Evolutionary conservation across 1,284 basidiomycete genomes (phyloP), one percentile per base, ranked within the genome.

Genomic region (Chondrostereum purpureum): DNA sequence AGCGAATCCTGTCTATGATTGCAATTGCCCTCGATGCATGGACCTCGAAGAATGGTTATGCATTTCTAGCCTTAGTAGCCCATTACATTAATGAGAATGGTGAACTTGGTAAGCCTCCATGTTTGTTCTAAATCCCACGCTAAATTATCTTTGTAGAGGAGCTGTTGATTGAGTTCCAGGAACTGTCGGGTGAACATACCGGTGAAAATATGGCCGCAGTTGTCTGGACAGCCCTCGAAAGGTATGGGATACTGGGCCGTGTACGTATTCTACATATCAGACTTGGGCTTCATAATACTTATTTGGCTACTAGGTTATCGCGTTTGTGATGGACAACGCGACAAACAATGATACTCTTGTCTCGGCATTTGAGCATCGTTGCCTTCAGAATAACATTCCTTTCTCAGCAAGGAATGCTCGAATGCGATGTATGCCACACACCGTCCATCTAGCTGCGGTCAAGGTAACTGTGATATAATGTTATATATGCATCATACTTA

Each of bases 11-110:
- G 3, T 36, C 44, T 4, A 59, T 54, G 20, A 42, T 59, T 14
- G 43, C 46, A n/a, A 16, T 59, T 4, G 56, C 58, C 3, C 50
- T 60, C 12, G 55, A 61, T 51, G 52, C 55, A 17, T 61, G 59
- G 57, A 58, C 57, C 16, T 59, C 58, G 18, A 47, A 46, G 33
- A 60, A 60, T 43, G 42, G 38, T 3, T 50, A 53, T 47, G 56
- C 53, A 5, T 60, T 60, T 35, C 37, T 58, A 5, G 57, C 48
- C 3, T 53, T 60, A 42, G 50, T 58, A 16, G 51, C 55, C 13
- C 53, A 58, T 46, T 59, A 55, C 39, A 43, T 56, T 12, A 50
- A 44, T 13, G 53, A 58, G 43, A 44, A 58, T 18, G 55, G 56
- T 21, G 42, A 48, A 24, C 42, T 52, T 3, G 44, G 44, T 45